Evolutionary conservation across 2,329 filamentous ascomycete species (phyloP), one percentile per base, ranked within the genome.

Genomic region (Westerdykella aurantiaca): DNA sequence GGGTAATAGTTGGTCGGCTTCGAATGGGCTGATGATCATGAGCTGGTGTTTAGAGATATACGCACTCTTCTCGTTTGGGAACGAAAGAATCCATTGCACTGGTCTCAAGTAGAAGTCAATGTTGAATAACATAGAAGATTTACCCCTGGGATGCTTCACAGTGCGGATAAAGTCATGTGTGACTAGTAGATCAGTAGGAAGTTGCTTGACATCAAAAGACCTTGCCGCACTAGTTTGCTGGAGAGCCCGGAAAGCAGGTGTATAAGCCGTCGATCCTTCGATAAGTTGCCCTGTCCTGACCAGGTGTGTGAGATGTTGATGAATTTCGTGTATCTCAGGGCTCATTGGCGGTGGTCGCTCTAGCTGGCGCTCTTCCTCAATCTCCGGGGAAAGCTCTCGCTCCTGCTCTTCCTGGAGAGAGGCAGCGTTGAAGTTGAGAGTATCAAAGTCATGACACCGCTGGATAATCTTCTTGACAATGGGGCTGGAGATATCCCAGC

Each of bases 341-440:
- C 52, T 31, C 1, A 69, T 67, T 0, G 60, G 45, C 0, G 59
- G 53, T 0, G 80, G 77, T 1, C 67, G 69, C 49, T 85, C 68
- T 0, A 78, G 51, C 39, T 85, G 66, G 1, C 72, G 67, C 52
- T 87, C 79, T 22, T 75, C 64, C 49, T 87, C 80, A 1, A 78
- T 72, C 47, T 88, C 83, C 0, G 80, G 80, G 0, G 79, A 71
- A 0, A 88, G 67, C 48, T 87, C 83, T 0, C 83, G 72, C 55
- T 88, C 83, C 49, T 87, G 81, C 44, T 88, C 84, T 53, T 86
- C 81, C 2, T 77, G 66, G 0, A 85, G 61, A 0, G 65, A 62
- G 0, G 69, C 66, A 0, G 67, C 53, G 1, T 59, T 50, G 22
- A 71, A 53, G 2, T 55, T 42, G 33, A 58, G 46, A 5, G 61